Evolutionary conservation across 1,139 yeast genomes (phyloP), one percentile per base, ranked within the genome.

Genomic region (Candida dubliniensis): DNA sequence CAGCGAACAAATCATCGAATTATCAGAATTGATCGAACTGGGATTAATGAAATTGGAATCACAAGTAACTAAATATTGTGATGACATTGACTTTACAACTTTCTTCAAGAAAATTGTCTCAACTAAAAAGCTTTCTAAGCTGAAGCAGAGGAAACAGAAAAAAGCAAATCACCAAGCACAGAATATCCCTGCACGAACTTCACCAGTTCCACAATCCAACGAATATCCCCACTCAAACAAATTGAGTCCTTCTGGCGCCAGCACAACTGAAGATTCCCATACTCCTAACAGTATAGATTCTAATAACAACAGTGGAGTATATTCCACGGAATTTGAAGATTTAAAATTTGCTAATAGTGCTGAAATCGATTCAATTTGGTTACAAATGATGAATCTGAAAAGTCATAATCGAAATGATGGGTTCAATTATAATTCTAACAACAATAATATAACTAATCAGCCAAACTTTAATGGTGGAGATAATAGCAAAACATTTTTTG

Each of bases 341-440:
- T 45, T 63, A 23, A 57, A 60, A 35, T 58, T 58, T 38, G 58
- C 66, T 32, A 60, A 61, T 34, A 61, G 65, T 40, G 61, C 60
- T 1, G 72, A 70, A 41, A 65, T 69, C 12, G 77, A 72, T 52
- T 61, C 64, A 40, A 48, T 70, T 13, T 72, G 77, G 77, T 51
- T 64, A 35, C 71, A 67, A 45, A 60, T 71, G 56, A 58, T 69
- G 25, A 45, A 46, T 4, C 39, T 40, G 40, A 47, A 40, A 29
- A 45, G 36, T 18, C 35, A 29, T 18, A 33, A 38, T n/a, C 48
- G 43, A 34, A 40, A 43, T 31, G 43, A 39, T 34, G 47, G 35
- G 5, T 41, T 38, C 6, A 42, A 38, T 36, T 38, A 26, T n/a
- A 18, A 26, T 24, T 23, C 8, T 31, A 38, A 14, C 30, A 18